Percentiles rank a stretch among this genome's conserved stretches.
These are phyloP conservation scores for Anisodus acutangulus DNA, from an alignment of 257 asterid genomes.

Conservation along the genomic window DNA sequence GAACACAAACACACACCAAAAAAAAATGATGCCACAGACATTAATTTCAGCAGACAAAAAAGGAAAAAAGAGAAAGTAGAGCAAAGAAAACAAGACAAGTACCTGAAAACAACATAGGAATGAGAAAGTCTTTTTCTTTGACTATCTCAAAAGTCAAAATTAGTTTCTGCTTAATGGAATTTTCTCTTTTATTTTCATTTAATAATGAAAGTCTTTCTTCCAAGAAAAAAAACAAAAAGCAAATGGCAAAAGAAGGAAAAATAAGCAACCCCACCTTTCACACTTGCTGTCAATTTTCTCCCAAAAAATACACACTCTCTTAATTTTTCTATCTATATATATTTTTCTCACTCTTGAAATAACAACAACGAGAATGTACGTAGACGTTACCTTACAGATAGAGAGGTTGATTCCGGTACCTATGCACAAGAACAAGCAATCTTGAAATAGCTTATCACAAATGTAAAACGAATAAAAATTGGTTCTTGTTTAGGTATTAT, in stretches of 20 bases:
- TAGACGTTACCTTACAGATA: background rate
- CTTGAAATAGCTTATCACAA: background rate
- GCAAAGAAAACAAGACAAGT: slow-evolving; percentile 15
- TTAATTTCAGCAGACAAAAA: background rate
- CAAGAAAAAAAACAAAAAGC: slow-evolving; percentile 30
- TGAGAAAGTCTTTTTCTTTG: slow-evolving; percentile 28
- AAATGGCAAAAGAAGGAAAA: background rate
- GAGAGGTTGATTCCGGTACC: background rate
- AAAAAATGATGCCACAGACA: no score
- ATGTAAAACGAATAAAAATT: slow-evolving; percentile 25
- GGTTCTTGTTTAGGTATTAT: slow-evolving; percentile 24
- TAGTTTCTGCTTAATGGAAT: slow-evolving; percentile 35
- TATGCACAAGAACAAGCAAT: background rate
- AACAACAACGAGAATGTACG: no score
- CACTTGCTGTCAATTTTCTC: slow-evolving; percentile 29
- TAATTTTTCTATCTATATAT: no score
- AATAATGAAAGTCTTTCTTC: background rate
- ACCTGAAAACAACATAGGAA: slow-evolving; percentile 18
- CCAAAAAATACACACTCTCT: background rate
- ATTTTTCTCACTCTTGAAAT: background rate
- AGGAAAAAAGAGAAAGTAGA: background rate
- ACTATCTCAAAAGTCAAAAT: slow-evolving; percentile 23
- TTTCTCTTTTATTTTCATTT: background rate
- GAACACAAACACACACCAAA: no score
- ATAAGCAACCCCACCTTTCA: background rate